Evolutionary conservation across 164 flowering plant species (phyloP), one percentile per base, ranked within the genome.

Genomic region (Magnolia changhungtana): DNA sequence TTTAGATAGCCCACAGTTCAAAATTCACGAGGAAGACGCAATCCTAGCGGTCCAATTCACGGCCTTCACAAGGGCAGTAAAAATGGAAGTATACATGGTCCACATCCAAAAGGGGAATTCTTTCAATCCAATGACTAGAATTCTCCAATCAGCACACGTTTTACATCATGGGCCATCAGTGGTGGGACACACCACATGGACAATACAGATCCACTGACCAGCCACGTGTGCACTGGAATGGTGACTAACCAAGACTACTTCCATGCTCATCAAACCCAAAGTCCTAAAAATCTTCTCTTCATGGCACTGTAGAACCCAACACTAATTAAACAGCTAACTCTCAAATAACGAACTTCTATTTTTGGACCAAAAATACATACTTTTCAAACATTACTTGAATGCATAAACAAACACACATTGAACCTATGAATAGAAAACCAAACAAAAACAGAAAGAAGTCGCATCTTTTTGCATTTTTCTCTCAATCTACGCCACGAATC

Each of bases 401-500:
- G 18, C 61, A 11, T 16, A 29, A 31, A 68, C 50, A 68, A 24
- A 68, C n/a, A 29, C 14, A 4, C 71, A 19, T 64, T n/a, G 19
- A 68, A 16, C 1, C 71, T 1, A 29, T 18, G 21, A 64, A 21
- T 21, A 64, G 10, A 64, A 64, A 64, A 64, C 24, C 21, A 20
- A 64, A 64, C 67, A 8, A 20, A 68, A 68, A 16, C 19, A 21
- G 11, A 65, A 23, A 5, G 6, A 24, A 23, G 29, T 24, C 2
- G 29, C 13, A 21, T 65, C 21, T 65, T 65, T 21, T 10, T 19
- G 68, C 37, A 65, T 65, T 65, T 63, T 65, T 65, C 24, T 21
- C 68, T 20, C n/a, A 65, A 65, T 21, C 20, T 74, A 74, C 55
- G 72, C 76, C n/a, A 72, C 45, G 73, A 69, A 23, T 72, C 67